Percentiles rank a stretch among this genome's conserved stretches.
Evolutionary conservation across 2,329 filamentous ascomycete genomes (phyloP).

Genomic region (Cordyceps pruinosa): DNA sequence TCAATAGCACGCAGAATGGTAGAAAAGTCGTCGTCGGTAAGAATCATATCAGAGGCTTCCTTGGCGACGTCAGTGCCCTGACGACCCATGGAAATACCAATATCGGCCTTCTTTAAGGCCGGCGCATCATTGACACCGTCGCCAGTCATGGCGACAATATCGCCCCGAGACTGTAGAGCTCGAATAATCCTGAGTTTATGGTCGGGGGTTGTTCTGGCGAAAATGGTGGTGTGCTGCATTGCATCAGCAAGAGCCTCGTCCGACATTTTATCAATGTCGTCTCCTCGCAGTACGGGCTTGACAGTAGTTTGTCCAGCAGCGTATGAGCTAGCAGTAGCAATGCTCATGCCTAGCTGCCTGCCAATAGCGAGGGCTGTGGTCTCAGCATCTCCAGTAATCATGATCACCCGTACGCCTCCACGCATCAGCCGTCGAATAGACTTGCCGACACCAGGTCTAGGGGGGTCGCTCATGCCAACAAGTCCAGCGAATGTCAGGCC

Average conservation of each 20-base stretch:
- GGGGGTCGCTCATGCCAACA: conserved; percentile 96
- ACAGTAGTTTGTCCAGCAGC: conserved; percentile 51
- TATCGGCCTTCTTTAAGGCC: conserved; percentile 92
- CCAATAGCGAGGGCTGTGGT: conserved; percentile 92
- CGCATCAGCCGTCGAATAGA: conserved; percentile 87
- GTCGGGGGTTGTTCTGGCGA: conserved; percentile 91
- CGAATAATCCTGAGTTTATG: conserved; percentile 97
- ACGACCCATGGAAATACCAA: conserved; percentile 94
- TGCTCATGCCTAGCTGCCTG: conserved; percentile 87
- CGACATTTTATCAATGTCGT: conserved; percentile 89
- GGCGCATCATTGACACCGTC: conserved; percentile 98
- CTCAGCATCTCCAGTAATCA: conserved; percentile 97
- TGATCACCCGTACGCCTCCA: conserved; percentile 93
- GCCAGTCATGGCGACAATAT: conserved; percentile 98
- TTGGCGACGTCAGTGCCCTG: conserved; percentile 96
- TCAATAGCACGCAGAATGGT: conserved; percentile 94
- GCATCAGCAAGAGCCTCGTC: conserved; percentile 77
- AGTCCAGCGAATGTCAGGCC: conserved; percentile 84
- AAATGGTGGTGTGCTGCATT: conserved; percentile 85
- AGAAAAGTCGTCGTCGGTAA: conserved; percentile 83
- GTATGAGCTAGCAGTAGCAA: conserved; percentile 50
- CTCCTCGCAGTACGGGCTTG: conserved; percentile 71
- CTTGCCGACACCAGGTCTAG: conserved; percentile 79
- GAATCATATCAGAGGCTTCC: conserved; percentile 88
- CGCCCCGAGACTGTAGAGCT: conserved; percentile 83